These are phyloP conservation scores for Neopestalotiopsis clavispora DNA, from an alignment of 2,329 filamentous ascomycete genomes.

Conservation along the genomic window DNA sequence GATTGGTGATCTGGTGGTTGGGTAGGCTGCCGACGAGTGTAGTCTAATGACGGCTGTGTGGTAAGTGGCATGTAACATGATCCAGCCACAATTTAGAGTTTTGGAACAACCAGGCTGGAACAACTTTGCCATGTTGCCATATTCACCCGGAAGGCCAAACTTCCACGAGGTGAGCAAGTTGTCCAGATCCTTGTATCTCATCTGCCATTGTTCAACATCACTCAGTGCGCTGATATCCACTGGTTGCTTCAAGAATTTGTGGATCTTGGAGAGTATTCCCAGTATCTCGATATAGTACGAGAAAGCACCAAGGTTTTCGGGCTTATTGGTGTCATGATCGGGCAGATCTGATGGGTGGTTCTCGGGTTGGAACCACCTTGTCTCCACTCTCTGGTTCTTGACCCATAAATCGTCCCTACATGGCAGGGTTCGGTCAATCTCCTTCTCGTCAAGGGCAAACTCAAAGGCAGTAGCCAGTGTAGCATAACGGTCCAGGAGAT, in stretches of 20 bases:
- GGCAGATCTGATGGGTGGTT: slow-evolving; percentile 47
- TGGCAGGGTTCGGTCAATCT: slow-evolving; percentile 85
- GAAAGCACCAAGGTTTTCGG: slow-evolving; percentile 85
- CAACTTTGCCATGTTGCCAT: slow-evolving; percentile 81
- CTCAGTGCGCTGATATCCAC: slow-evolving; percentile 84
- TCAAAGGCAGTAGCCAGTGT: slow-evolving; percentile 92
- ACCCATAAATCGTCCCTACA: slow-evolving; percentile 88
- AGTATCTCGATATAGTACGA: slow-evolving; percentile 90
- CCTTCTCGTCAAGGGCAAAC: slow-evolving; percentile 85
- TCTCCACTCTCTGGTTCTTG: slow-evolving; percentile 83
- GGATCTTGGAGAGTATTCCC: slow-evolving; percentile 84
- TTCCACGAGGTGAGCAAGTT: slow-evolving; percentile 82
- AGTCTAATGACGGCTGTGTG: slow-evolving; percentile 89
- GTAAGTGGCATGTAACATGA: slow-evolving; percentile 90
- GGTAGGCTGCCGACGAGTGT: slow-evolving; percentile 91
- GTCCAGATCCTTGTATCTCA: slow-evolving; percentile 84
- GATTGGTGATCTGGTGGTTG: slow-evolving; percentile 84
- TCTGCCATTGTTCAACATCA: slow-evolving; percentile 90
- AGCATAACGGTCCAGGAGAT: slow-evolving; percentile 86
- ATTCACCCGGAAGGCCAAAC: slow-evolving; percentile 80
- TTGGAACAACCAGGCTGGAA: slow-evolving; percentile 73
- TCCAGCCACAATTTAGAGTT: slow-evolving; percentile 79
- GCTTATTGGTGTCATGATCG: slow-evolving; percentile 70
- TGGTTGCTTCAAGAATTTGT: slow-evolving; percentile 85
- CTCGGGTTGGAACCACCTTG: slow-evolving; percentile 74